phyloP scores from a whole-genome alignment of 2,329 filamentous ascomycete species.

The Fusarium poae region DNA sequence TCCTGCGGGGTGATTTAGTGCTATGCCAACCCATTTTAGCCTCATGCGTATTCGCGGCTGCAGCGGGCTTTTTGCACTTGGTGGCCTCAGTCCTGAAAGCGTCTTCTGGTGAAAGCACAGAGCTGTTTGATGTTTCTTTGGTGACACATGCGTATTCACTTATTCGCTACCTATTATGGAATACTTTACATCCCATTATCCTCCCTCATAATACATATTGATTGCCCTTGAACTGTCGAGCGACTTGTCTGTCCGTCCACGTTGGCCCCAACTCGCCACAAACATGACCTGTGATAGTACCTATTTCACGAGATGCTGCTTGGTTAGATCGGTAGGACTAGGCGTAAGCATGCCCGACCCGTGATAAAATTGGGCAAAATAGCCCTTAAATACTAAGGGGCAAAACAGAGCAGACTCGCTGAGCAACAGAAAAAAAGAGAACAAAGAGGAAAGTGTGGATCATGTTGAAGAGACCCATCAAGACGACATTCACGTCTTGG shows the following conservation, averaged over 20 bases:
- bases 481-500: conserved; percentile 72
- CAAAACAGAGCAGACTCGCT: conserved; percentile 30
- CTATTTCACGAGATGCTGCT: conserved; percentile 16
- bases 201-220: conserved; percentile 18
- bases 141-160: conserved; percentile 15
- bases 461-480: conserved; percentile 76
- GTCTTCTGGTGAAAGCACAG: conserved; percentile 4
- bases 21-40: conserved; percentile 29
- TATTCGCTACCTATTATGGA: conserved; percentile 26
- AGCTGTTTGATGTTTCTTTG: conserved; percentile 7
- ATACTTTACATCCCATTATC: conserved; percentile 21
- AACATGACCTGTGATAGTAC: neutral
- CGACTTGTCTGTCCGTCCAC: conserved; percentile 31
- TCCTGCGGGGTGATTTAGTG: conserved; percentile 32
- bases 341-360: neutral
- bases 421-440: conserved; percentile 32
- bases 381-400: conserved; percentile 18
- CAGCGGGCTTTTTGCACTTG: conserved; percentile 27
- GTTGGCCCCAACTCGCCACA: neutral
- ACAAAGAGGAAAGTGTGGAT: conserved; percentile 52
- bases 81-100: conserved; percentile 29
- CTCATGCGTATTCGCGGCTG: conserved; percentile 28
- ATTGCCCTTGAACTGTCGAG: conserved; percentile 30
- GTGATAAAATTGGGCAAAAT: conserved; percentile 4
- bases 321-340: conserved; percentile 20